Evolutionary conservation across 1,284 basidiomycete species (phyloP), one percentile per base, ranked within the genome.

Genomic region (Pyrrhoderma noxium): DNA sequence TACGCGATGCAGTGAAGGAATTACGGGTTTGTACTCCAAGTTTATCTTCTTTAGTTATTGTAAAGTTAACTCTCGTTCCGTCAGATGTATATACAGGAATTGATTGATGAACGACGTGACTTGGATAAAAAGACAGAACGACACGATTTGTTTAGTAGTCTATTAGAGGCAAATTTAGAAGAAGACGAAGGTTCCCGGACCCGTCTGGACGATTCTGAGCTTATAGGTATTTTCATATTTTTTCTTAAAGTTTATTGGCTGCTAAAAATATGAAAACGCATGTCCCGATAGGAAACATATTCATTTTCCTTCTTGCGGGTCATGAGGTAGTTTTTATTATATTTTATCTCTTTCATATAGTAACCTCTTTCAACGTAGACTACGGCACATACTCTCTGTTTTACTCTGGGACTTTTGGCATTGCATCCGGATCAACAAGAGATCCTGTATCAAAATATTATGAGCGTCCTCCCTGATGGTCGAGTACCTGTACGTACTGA

Each of bases 371-470:
- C 41, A 18, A 7, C 7, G 7, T 18, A 56, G 45, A 56, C 52
- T 16, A 68, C 69, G 0, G 64, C 74, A 4, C 72, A 76, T 54
- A 64, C 72, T 0, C 60, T 76, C 3, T 66, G 64, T 36, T 76
- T 74, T 36, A 60, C 65, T 0, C 54, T 75, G 9, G 61, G 59
- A 1, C 59, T 74, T n/a, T 57, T 78, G 3, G 76, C 76, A 0
- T 59, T 76, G 11, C 61, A 75, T 56, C 73, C 72, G 1, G 69
- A 72, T 1, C 61, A 65, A 18, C 76, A 77, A 55, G 61, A 66
- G 16, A 71, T 66, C 47, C 45, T 75, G 0, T 70, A 68, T 44
- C 65, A 71, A 44, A 72, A 77, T 47, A 61, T 67, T n/a, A 41
- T 49, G 5, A 53, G 46, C 8, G 46, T 70, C 41, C 72, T 70